phyloP scores from a whole-genome alignment of 768 basidiomycete species.

The Suillus brevipes region DNA sequence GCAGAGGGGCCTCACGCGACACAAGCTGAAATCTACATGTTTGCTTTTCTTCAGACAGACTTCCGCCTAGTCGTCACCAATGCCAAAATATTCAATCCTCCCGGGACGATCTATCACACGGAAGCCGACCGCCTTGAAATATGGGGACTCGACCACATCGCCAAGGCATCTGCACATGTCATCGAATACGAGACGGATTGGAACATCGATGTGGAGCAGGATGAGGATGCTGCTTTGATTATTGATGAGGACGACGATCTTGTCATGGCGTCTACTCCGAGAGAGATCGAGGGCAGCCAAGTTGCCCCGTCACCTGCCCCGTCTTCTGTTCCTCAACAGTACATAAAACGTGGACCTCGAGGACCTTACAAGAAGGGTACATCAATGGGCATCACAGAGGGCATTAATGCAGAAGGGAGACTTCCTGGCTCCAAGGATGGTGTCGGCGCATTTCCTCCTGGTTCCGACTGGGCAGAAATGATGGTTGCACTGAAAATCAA shows the following conservation, averaged over 20 bases:
- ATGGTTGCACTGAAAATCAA: slow-evolving; percentile 77
- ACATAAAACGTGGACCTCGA: slow-evolving; percentile 45
- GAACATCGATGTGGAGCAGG: slow-evolving; percentile 78
- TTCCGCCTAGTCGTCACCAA: slow-evolving; percentile 72
- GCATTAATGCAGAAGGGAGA: slow-evolving; percentile 67
- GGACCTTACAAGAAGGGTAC: slow-evolving; percentile 56
- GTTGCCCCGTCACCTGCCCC: slow-evolving; percentile 49
- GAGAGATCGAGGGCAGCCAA: slow-evolving; percentile 47
- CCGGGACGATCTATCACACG: slow-evolving; percentile 67
- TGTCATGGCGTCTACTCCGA: slow-evolving; percentile 36
- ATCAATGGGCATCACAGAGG: slow-evolving; percentile 41
- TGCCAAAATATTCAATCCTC: slow-evolving; percentile 75
- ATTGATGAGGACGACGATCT: slow-evolving; percentile 36
- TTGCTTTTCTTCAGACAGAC: slow-evolving; percentile 47
- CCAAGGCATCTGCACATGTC: slow-evolving; percentile 67
- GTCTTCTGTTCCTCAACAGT: slow-evolving; percentile 33
- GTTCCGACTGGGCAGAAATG: slow-evolving; percentile 67
- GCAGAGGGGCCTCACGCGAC: neutral
- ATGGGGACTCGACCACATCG: slow-evolving; percentile 74
- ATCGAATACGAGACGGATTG: slow-evolving; percentile 83
- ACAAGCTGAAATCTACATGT: slow-evolving; percentile 15
- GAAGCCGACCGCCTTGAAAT: slow-evolving; percentile 73
- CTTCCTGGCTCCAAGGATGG: slow-evolving; percentile 80
- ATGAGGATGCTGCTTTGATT: slow-evolving; percentile 42
- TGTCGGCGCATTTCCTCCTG: slow-evolving; percentile 67